Percentiles rank a stretch among this genome's conserved stretches.
These are phyloP conservation scores for Trichosanthes cucumerina DNA, from an alignment of 306 rosid genomes.

Conservation along the genomic window DNA sequence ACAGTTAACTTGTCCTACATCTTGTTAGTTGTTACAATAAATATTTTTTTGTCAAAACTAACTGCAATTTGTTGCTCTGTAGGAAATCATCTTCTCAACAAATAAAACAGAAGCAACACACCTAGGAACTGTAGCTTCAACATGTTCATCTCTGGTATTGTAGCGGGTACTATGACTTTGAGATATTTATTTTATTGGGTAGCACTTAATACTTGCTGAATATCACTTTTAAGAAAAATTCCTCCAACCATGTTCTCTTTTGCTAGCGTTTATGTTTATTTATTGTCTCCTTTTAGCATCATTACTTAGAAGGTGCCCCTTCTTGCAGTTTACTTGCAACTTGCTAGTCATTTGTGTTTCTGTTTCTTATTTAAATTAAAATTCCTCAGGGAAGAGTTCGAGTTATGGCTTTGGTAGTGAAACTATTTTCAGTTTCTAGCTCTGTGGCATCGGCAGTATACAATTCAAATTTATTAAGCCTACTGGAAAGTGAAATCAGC, in stretches of 20 bases:
- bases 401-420: conserved; percentile 76
- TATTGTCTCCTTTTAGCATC: background rate
- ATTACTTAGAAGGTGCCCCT: background rate
- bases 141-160: conserved; percentile 78
- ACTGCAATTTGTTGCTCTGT: conserved; percentile 17
- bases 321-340: background rate
- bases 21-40: conserved; percentile 9
- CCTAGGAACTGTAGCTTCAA: conserved; percentile 45
- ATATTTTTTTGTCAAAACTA: background rate
- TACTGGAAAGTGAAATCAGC: conserved; percentile 66
- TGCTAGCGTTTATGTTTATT: background rate
- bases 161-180: background rate
- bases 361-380: conserved; percentile 10
- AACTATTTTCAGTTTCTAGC: conserved; percentile 66
- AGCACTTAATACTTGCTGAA: background rate
- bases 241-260: background rate
- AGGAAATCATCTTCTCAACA: conserved; percentile 71
- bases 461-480: conserved; percentile 52
- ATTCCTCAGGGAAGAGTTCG: conserved; percentile 73
- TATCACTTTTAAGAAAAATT: background rate
- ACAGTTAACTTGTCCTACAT: conserved; percentile 10
- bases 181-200: background rate
- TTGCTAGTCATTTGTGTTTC: conserved; percentile 7
- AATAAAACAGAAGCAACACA: conserved; percentile 43
- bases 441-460: conserved; percentile 52